Evolutionary conservation across 148 eudicot species (phyloP).

Genomic region (Amaranthus cruentus): DNA sequence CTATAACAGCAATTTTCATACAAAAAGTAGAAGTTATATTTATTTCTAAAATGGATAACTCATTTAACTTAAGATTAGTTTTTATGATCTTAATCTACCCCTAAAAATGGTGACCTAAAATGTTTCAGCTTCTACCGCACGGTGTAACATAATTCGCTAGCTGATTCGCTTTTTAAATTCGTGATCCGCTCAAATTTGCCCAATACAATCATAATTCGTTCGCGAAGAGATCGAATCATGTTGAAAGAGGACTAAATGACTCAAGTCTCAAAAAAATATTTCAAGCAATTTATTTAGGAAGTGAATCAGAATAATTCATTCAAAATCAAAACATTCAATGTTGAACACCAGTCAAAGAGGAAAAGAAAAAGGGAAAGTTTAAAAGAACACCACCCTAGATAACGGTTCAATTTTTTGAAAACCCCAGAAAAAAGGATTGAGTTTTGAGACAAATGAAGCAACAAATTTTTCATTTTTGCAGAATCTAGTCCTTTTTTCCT

Average conservation of each 20-base stretch:
- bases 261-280: not conserved
- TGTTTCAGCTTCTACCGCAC: not conserved
- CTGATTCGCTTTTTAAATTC: too few relatives aligned
- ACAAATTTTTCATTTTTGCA: slow-evolving; percentile 10
- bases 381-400: slow-evolving; percentile 16
- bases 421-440: slow-evolving; percentile 9
- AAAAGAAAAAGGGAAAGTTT: not conserved
- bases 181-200: not conserved
- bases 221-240: not conserved
- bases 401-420: not conserved
- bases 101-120: not conserved
- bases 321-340: not conserved
- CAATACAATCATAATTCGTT: not conserved
- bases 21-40: not conserved
- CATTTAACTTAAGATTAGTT: not conserved
- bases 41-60: not conserved
- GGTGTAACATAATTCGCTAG: too few relatives aligned
- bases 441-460: slow-evolving; percentile 9
- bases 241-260: not conserved
- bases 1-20: not conserved
- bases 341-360: slow-evolving; percentile 5
- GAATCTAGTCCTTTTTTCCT: slow-evolving; percentile 2
- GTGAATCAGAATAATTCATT: slow-evolving; percentile 6
- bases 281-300: not conserved
- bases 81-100: not conserved